Evolutionary conservation across 257 asterid genomes (phyloP), one percentile per base, ranked within the genome.

Genomic region (Fraxinus quadrangulata): DNA sequence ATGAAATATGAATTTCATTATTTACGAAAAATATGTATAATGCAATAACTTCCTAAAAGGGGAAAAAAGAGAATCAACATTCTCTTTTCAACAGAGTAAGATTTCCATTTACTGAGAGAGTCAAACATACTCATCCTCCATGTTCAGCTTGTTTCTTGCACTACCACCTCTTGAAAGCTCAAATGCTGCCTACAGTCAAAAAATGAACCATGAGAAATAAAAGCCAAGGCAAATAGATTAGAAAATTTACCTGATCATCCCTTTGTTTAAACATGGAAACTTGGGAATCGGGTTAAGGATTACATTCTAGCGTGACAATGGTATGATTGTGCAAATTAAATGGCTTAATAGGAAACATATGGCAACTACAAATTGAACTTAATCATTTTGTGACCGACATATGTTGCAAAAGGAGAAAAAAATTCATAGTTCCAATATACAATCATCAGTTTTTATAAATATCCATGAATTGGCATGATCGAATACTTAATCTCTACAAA

Each of bases 81-180:
- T 72, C 69, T 61, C 33, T 49, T 17, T 6, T 74, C 21, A 49
- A 14, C 30, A 33, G 16, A 67, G 54, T 12, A 23, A 42, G 39
- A 36, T 28, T 77, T 61, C 39, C 54, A 63, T 71, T 70, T 66
- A 45, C 56, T 65, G 36, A 74, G 76, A 76, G 81, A 67, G 82
- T 75, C 63, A 75, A 79, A 78, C 97, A 77, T 95, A 93, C 99
- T 91, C 98, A 72, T 82, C 84, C 82, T 90, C 96, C 87, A 84
- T 73, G 88, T 34, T 87, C 83, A 93, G 96, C 90, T 87, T 95
- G 78, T 80, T 85, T 85, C 93, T 85, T 81, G 92, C 85, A 81
- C 87, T 83, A 77, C 79, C 90, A 79, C 92, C 92, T 85, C 84
- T 87, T 82, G 94, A 85, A 82, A 96, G 87, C 83, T 92, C 97